These are phyloP conservation scores for Eutrema yunnanense DNA, from an alignment of 345 rosid genomes.

Conservation along the genomic window DNA sequence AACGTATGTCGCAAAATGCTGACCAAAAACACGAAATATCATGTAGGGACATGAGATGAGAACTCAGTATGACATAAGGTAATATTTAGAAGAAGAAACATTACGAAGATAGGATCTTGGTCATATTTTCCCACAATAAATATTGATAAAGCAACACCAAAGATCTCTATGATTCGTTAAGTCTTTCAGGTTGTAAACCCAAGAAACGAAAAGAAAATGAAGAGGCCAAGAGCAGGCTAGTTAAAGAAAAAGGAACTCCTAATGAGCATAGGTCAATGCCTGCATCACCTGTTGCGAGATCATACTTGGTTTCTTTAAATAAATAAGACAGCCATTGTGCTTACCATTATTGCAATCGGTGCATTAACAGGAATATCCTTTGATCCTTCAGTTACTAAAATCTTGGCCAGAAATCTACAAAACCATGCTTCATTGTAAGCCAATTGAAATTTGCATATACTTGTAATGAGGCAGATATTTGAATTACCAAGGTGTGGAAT, in stretches of 20 bases:
- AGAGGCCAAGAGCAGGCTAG: constrained; percentile 2
- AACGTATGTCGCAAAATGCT: constrained; percentile 5
- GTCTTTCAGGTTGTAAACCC: neutral
- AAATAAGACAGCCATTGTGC: constrained; percentile 5
- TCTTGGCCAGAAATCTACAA: constrained; percentile 85
- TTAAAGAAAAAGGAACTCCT: neutral
- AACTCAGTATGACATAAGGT: neutral
- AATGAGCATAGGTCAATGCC: neutral
- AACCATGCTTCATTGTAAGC: constrained; percentile 22
- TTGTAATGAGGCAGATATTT: neutral
- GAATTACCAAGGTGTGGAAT: neutral
- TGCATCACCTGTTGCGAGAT: constrained; percentile 2
- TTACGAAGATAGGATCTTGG: neutral
- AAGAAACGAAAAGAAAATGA: constrained; percentile 20
- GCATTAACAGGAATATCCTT: constrained; percentile 88
- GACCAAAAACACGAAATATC: neutral
- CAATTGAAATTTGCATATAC: constrained; percentile 5
- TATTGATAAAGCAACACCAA: neutral
- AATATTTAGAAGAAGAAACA: neutral
- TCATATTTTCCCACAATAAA: neutral
- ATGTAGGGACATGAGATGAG: constrained; percentile 12
- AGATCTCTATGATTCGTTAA: neutral
- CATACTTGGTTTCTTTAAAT: constrained; percentile 2
- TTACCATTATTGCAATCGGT: constrained; percentile 85
- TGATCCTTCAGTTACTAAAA: constrained; percentile 78